Percentiles rank a stretch among this genome's conserved stretches.
phyloP scores from a whole-genome alignment of 345 rosid species.

The Euclidium syriacum region DNA sequence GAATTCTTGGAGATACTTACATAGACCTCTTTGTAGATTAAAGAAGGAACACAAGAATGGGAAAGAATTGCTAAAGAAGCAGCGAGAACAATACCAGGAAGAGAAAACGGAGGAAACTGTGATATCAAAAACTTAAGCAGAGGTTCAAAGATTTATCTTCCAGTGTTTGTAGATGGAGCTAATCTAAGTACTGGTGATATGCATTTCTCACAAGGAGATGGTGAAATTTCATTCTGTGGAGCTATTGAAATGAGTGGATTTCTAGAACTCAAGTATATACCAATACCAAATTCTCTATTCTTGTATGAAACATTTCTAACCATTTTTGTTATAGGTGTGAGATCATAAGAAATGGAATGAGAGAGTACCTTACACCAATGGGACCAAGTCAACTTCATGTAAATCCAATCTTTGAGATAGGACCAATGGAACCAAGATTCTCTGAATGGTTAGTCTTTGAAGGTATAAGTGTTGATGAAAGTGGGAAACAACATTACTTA shows the following conservation, averaged over 20 bases:
- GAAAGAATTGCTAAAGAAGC: conserved; percentile 68
- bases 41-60: conserved; percentile 65
- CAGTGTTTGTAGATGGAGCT: conserved; percentile 89
- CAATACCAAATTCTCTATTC: too few species aligned
- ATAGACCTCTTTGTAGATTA: conserved; percentile 39
- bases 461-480: conserved; percentile 85
- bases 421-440: conserved; percentile 90
- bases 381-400: conserved; percentile 89
- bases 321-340: conserved; percentile 52
- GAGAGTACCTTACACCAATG: conserved; percentile 94
- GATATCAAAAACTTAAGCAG: conserved; percentile 85
- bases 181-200: conserved; percentile 87
- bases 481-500: conserved; percentile 76
- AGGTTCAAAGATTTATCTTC: conserved; percentile 82
- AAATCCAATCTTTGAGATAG: conserved; percentile 87
- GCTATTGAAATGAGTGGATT: conserved; percentile 97
- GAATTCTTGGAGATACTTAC: neutral
- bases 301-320: neutral
- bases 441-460: conserved; percentile 95
- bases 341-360: conserved; percentile 79
- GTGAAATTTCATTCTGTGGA: conserved; percentile 89
- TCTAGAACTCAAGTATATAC: conserved; percentile 69
- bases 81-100: conserved; percentile 84
- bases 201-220: conserved; percentile 98
- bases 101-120: conserved; percentile 97